Base-by-base conservation (phyloP, 108 stramenopile species). In the Cyclostephanos tholiformis region DNA sequence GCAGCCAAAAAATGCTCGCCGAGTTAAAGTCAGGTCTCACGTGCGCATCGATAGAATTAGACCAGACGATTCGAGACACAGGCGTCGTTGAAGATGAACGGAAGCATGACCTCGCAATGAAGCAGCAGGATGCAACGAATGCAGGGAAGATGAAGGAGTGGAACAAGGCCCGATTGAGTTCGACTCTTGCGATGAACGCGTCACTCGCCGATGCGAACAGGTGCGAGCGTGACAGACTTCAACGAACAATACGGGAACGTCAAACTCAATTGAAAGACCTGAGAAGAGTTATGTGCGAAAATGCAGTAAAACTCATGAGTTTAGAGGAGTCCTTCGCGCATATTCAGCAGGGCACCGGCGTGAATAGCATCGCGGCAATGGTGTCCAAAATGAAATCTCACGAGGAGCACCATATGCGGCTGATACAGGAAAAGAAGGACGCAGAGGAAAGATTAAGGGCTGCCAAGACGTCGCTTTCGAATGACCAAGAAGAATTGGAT, bases 311-410 rank as follows among this genome's bases (percentile, higher is more conserved):
- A 43, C 63, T 82, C 39, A 43, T 52, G 32, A 48, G 75, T 29
- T 68, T 88, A 44, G 89, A 91, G 63, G 83, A 65, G 19, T 80
- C 73, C n/a, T 84, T 87, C 30, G 51, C 67, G 17, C 72, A 80
- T 50, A 60, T 91, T 20, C 81, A 89, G 59, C 80, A 91, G 13
- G 84, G 84, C 0, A 91, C 89, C n/a, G 91, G 91, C 10, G 86
- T 90, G 39, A 88, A 83, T 73, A 80, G 74, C 30, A 68, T 90
- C 23, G 81, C 72, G 41, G 89, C 90, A 69, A 90, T 91, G 79
- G 75, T 91, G 32, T 55, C 67, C 39, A 91, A 91, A 69, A 76
- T 91, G 19, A 52, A 22, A 19, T 48, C 75, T 46, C 87, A 89
- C 74, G 72, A 84, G 52, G 73, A 75, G 41, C 82, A 85, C 62